Conservation (phyloP, 129 eudicot genomes). For the Dittrichia graveolens region DNA sequence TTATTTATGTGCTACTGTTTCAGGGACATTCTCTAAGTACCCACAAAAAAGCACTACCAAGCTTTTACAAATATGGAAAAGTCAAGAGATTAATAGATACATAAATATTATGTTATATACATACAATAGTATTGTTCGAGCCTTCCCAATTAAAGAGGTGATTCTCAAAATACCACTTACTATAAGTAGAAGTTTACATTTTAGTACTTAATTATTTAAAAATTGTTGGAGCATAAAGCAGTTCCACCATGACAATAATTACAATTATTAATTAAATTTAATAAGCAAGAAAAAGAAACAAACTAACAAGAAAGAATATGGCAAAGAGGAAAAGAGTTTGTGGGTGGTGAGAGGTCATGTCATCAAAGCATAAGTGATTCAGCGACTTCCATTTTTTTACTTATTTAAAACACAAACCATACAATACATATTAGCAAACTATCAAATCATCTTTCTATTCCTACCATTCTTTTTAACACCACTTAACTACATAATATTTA, state of each 20-base stretch:
- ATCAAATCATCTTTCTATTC: neutral
- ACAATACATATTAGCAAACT: too few species aligned
- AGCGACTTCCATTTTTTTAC: constrained; percentile 28
- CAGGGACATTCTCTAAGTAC: constrained; percentile 26
- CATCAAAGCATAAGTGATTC: constrained; percentile 41
- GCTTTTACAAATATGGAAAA: constrained; percentile 39
- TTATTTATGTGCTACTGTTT: constrained; percentile 16
- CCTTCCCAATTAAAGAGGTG: constrained; percentile 27
- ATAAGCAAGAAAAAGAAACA: neutral
- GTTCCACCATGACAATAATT: constrained; percentile 30
- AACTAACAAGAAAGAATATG: constrained; percentile 2
- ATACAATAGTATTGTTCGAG: constrained; percentile 25
- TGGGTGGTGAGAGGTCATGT: constrained; percentile 39
- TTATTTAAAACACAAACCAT: neutral
- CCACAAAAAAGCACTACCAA: constrained; percentile 21
- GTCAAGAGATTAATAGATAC: neutral
- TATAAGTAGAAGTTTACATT: constrained; percentile 21
- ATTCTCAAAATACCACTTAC: constrained; percentile 35
- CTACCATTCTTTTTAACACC: too few species aligned
- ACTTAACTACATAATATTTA: too few species aligned
- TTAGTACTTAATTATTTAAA: neutral
- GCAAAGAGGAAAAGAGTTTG: constrained; percentile 22
- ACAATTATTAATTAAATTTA: neutral
- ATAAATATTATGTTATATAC: neutral
- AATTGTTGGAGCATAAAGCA: constrained; percentile 39